These are phyloP conservation scores for Datisca glomerata DNA, from an alignment of 306 rosid genomes.

Conservation along the genomic window DNA sequence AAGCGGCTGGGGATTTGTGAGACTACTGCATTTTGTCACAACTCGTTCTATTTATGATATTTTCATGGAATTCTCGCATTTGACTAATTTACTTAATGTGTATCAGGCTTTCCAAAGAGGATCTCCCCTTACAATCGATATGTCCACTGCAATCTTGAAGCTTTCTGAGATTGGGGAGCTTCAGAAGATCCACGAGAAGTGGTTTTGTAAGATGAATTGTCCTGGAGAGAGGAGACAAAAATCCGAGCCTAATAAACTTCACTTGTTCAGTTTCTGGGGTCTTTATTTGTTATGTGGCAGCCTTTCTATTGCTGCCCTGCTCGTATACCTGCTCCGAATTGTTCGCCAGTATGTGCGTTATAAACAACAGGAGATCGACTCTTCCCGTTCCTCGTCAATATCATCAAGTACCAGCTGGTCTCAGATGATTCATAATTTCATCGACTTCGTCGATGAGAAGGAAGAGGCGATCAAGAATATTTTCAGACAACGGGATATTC, in stretches of 20 bases:
- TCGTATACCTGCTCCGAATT: constrained; percentile 40
- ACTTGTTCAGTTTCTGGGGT: constrained; percentile 84
- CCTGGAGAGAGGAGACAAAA: constrained; percentile 36
- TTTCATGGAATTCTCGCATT: constrained; percentile 17
- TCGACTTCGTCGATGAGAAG: constrained; percentile 69
- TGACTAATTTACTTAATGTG: constrained; percentile 1
- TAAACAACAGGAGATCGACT: constrained; percentile 32
- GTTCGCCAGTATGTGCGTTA: constrained; percentile 43
- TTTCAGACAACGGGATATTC: constrained; percentile 31
- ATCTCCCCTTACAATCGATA: constrained; percentile 82
- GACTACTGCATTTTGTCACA: constrained; percentile 17
- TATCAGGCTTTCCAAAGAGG: constrained; percentile 75
- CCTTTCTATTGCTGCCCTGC: constrained; percentile 28
- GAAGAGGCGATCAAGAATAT: constrained; percentile 83
- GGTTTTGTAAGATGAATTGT: constrained; percentile 87
- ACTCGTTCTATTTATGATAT: no score
- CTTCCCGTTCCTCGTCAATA: constrained; percentile 18
- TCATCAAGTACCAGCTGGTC: constrained; percentile 32
- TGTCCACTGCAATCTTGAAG: constrained; percentile 80
- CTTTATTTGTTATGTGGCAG: constrained; percentile 49
- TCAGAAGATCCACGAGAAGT: constrained; percentile 44
- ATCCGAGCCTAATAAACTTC: constrained; percentile 47
- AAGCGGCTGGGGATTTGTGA: constrained; percentile 98
- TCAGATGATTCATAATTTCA: constrained; percentile 39
- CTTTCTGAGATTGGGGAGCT: constrained; percentile 75